phyloP scores from a whole-genome alignment of 257 asterid species.

The Solanum megistacrolobum region DNA sequence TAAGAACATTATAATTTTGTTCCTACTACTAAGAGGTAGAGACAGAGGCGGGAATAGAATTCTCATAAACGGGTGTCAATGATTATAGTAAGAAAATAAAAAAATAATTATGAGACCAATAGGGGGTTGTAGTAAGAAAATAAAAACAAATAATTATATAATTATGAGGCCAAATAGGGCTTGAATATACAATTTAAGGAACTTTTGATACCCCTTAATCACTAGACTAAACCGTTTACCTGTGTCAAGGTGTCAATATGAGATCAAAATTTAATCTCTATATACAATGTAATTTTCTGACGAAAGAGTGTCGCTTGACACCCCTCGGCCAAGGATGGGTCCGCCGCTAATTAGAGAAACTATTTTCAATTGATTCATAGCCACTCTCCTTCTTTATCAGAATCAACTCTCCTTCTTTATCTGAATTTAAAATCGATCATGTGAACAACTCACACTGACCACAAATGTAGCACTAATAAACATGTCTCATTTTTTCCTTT shows the following conservation, averaged over 20 bases:
- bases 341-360: not conserved
- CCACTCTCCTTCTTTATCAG: not conserved
- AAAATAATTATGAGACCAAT: not conserved
- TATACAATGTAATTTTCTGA: not conserved
- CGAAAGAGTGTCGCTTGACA: too few species aligned
- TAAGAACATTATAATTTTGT: not conserved
- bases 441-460: not conserved
- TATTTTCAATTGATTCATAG: not conserved
- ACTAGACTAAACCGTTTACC: too few species aligned
- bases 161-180: not conserved
- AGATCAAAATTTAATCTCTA: too few species aligned
- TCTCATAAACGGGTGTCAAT: not conserved
- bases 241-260: not conserved
- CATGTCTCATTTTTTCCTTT: not conserved
- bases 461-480: not conserved
- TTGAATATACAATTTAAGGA: not conserved
- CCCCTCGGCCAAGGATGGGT: not conserved
- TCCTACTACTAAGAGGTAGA: not conserved
- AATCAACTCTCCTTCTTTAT: not conserved
- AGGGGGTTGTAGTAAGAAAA: not conserved
- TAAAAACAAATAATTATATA: too few species aligned
- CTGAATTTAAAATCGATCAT: not conserved
- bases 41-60: not conserved
- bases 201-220: too few species aligned
- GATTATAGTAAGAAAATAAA: too few species aligned